Conservation (phyloP, 2,329 filamentous ascomycete genomes). For the Aspergillus sp. region DNA sequence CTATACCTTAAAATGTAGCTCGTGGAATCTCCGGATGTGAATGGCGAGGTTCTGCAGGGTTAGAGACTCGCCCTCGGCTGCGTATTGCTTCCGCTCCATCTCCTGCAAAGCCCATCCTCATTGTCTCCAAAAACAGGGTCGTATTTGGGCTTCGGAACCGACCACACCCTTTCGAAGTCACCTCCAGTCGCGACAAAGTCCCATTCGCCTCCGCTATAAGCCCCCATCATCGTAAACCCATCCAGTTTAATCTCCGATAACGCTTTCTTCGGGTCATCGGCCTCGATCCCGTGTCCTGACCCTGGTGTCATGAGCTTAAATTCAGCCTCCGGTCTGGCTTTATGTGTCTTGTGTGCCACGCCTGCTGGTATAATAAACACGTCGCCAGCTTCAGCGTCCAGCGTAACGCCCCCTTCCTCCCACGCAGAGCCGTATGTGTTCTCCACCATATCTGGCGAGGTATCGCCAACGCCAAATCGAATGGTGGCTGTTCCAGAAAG, state of each 20-base stretch:
- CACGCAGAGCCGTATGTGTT: constrained; percentile 17
- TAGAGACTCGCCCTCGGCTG: too few relatives aligned
- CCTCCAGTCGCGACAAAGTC: too few relatives aligned
- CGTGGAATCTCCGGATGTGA: too few relatives aligned
- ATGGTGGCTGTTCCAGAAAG: constrained; percentile 55
- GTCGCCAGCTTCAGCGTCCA: constrained; percentile 54
- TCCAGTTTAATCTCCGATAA: constrained; percentile 36
- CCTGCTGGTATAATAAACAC: constrained; percentile 61
- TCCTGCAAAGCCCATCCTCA: too few relatives aligned
- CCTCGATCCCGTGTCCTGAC: constrained; percentile 33
- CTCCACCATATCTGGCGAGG: not conserved
- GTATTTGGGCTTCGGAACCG: too few relatives aligned
- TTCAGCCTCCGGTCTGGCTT: constrained; percentile 32
- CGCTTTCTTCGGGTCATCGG: constrained; percentile 31
- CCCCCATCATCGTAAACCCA: constrained; percentile 59
- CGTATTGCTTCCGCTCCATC: too few relatives aligned
- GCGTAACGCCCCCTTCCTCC: constrained; percentile 52
- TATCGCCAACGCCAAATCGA: constrained; percentile 56
- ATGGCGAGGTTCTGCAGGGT: too few relatives aligned
- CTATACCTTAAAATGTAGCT: too few relatives aligned
- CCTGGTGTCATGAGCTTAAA: constrained; percentile 40
- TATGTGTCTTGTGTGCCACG: constrained; percentile 54
- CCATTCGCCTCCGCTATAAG: constrained; percentile 39
- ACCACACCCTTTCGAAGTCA: too few relatives aligned
- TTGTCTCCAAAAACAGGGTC: too few relatives aligned